Percentiles rank a stretch among this genome's conserved stretches.
Conservation (phyloP, 805 yeast species). For the Brettanomyces custersianus region DNA sequence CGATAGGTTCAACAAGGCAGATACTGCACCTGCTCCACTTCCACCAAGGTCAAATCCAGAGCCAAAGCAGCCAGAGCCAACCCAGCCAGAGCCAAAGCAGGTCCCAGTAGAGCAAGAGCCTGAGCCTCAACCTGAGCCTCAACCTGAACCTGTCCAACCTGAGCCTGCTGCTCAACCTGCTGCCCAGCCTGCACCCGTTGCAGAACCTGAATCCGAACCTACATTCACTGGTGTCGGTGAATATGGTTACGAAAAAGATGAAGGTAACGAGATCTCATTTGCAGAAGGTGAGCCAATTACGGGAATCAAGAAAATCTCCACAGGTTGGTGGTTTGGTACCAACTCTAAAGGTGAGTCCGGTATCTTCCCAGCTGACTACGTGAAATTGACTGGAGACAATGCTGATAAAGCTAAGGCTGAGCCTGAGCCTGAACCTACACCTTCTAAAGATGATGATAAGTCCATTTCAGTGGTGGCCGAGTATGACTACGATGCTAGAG, state of each 20-base stretch:
- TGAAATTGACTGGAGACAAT: conserved; percentile 26
- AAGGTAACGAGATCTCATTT: conserved; percentile 65
- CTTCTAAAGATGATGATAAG: conserved; percentile 14
- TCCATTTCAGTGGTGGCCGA: conserved; percentile 52
- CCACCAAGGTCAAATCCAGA: conserved; percentile 11
- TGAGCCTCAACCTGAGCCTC: conserved; percentile 8
- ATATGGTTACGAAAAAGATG: conserved; percentile 71
- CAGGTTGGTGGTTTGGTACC: conserved; percentile 57
- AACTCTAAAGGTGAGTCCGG: conserved; percentile 37
- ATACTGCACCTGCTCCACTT: conserved; percentile 16
- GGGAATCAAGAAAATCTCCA: conserved; percentile 63
- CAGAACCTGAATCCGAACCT: conserved; percentile 10
- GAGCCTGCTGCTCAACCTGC: conserved; percentile 17
- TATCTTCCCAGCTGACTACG: conserved; percentile 50
- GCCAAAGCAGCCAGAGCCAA: conserved; percentile 10
- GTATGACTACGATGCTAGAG: conserved; percentile 81
- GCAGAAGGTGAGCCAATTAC: conserved; percentile 57
- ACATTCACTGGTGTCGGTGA: conserved; percentile 58
- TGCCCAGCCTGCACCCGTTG: conserved; percentile 5
- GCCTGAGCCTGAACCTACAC: conserved; percentile 8
- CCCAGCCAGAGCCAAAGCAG: conserved; percentile 10
- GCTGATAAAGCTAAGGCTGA: conserved; percentile 13
- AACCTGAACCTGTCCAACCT: conserved; percentile 11
- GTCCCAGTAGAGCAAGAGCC: conserved; percentile 10
- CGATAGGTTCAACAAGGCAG: conserved; percentile 3